phyloP scores from a whole-genome alignment of 306 rosid genomes.

The Arachis hypogaea region DNA sequence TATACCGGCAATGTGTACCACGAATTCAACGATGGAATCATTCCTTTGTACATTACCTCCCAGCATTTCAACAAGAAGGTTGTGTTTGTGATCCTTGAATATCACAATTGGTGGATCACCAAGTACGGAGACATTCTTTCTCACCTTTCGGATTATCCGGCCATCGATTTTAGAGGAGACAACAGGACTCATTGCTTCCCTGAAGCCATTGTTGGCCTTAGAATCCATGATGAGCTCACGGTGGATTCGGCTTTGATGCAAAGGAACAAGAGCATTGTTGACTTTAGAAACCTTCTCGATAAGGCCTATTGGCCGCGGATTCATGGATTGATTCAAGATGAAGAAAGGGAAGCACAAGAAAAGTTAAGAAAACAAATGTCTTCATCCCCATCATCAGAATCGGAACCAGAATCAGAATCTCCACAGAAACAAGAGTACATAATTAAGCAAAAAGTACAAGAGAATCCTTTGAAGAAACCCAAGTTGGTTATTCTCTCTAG shows the following conservation, averaged over 20 bases:
- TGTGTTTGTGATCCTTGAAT: conserved; percentile 84
- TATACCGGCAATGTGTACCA: conserved; percentile 94
- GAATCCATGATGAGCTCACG: conserved; percentile 77
- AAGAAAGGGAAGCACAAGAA: conserved; percentile 52
- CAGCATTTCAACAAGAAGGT: conserved; percentile 80
- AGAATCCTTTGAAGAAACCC: conserved; percentile 47
- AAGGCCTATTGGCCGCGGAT: conserved; percentile 81
- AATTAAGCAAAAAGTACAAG: conserved; percentile 14
- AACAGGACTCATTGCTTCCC: conserved; percentile 83
- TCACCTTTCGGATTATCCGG: conserved; percentile 67
- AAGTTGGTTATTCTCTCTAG: conserved; percentile 70
- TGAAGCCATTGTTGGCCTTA: conserved; percentile 79
- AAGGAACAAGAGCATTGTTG: conserved; percentile 61
- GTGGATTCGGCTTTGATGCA: conserved; percentile 71
- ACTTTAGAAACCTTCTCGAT: conserved; percentile 73
- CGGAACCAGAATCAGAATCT: conserved; percentile 18
- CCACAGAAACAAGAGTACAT: conserved; percentile 9
- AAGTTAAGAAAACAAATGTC: conserved; percentile 34
- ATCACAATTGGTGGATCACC: conserved; percentile 85
- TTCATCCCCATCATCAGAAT: conserved; percentile 25
- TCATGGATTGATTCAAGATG: conserved; percentile 52
- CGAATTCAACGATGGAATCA: conserved; percentile 90
- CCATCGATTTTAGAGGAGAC: conserved; percentile 62
- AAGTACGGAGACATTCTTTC: conserved; percentile 84
- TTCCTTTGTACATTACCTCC: conserved; percentile 82